phyloP scores from a whole-genome alignment of 2,329 filamentous ascomycete species.

The Cercospora sp. region DNA sequence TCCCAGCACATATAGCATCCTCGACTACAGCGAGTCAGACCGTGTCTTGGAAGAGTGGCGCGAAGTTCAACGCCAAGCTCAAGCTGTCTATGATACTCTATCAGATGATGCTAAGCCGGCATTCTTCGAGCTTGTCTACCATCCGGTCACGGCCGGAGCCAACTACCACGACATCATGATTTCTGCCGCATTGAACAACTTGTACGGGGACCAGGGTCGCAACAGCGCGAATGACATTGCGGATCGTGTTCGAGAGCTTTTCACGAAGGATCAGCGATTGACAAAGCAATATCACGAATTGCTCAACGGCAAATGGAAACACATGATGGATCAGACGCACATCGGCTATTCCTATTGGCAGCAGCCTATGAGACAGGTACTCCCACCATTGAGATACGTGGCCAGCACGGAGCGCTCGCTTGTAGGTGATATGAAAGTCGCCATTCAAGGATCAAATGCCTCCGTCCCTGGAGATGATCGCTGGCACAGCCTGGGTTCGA shows the following conservation, averaged over 20 bases:
- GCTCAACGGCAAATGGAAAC: conserved; percentile 47
- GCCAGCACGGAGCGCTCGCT: conserved; percentile 55
- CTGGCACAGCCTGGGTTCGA: conserved; percentile 57
- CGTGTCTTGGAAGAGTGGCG: conserved; percentile 58
- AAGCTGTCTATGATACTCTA: conserved; percentile 58
- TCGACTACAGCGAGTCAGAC: conserved; percentile 66
- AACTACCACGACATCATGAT: conserved; percentile 58
- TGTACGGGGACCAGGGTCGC: conserved; percentile 58
- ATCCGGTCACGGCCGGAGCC: conserved; percentile 60
- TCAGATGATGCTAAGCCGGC: conserved; percentile 54
- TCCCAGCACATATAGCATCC: conserved; percentile 58
- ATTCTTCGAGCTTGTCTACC: conserved; percentile 64
- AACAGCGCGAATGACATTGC: conserved; percentile 59
- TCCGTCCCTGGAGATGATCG: conserved; percentile 65
- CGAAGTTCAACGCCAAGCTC: conserved; percentile 54
- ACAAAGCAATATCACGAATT: conserved; percentile 59
- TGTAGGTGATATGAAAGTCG: conserved; percentile 63
- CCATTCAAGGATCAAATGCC: conserved; percentile 61
- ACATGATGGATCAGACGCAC: conserved; percentile 37
- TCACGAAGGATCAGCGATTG: conserved; percentile 59
- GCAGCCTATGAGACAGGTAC: conserved; percentile 51
- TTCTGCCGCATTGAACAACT: conserved; percentile 53
- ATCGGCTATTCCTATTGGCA: conserved; percentile 60
- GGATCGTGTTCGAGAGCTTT: conserved; percentile 53
- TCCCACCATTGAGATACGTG: neutral